phyloP scores from a whole-genome alignment of 306 rosid genomes.

The Carpinus viminea region DNA sequence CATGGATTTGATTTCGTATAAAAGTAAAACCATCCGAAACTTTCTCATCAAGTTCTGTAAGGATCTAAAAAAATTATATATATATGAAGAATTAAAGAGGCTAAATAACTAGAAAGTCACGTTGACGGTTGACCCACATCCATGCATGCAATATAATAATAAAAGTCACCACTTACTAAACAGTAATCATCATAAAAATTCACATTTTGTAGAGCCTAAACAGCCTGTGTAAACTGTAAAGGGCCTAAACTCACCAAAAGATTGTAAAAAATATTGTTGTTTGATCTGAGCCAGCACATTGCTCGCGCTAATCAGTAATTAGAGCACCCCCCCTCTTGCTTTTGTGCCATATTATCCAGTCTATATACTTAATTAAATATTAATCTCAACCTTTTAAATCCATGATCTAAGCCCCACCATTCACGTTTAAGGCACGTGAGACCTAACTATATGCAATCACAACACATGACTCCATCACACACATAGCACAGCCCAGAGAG shows the following conservation, averaged over 20 bases:
- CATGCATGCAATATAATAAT: constrained; percentile 1
- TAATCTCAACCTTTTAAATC: not conserved
- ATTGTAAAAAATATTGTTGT: not conserved
- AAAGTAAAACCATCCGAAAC: too few relatives aligned
- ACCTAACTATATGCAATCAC: constrained; percentile 13
- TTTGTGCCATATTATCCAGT: not conserved
- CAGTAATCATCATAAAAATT: not conserved
- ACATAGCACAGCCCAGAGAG: not conserved
- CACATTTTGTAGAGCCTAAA: constrained; percentile 2
- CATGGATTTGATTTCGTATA: too few relatives aligned
- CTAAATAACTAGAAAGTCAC: not conserved
- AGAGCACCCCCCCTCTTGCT: not conserved
- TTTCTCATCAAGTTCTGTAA: not conserved
- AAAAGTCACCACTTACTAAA: not conserved
- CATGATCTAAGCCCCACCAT: constrained; percentile 46
- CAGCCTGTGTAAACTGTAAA: not conserved
- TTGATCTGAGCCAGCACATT: constrained; percentile 13
- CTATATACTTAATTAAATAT: not conserved
- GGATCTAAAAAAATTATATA: too few relatives aligned
- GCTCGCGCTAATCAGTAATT: constrained; percentile 29
- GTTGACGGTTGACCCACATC: constrained; percentile 15
- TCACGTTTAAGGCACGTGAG: constrained; percentile 65
- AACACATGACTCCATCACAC: constrained; percentile 5
- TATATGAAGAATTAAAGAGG: not conserved
- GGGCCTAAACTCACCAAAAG: not conserved